phyloP scores from a whole-genome alignment of 164 flowering plant species.

The Vitis vinifera region ASM3070453v1 NC_081817.1:7159001-7159500 shows the following conservation, averaged over 20 bases:
- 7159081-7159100: no score
- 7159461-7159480: neutral
- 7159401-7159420: constrained; percentile 20
- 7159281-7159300: constrained; percentile 73
- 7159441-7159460: no score
- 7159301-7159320: constrained; percentile 68
- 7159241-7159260: neutral
- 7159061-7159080: no score
- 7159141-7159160: no score
- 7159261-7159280: constrained; percentile 46
- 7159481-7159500: neutral
- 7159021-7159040: no score
- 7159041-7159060: no score
- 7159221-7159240: neutral
- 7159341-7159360: constrained; percentile 62
- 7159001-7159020: no score
- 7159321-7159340: constrained; percentile 91
- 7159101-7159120: no score
- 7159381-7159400: constrained; percentile 78
- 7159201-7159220: no score
- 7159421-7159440: neutral
- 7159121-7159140: no score
- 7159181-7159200: no score
- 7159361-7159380: constrained; percentile 72
- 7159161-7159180: no score